Evolutionary conservation across 179 eudicot genomes (phyloP).

Genomic region (Patellifolia procumbens): DNA sequence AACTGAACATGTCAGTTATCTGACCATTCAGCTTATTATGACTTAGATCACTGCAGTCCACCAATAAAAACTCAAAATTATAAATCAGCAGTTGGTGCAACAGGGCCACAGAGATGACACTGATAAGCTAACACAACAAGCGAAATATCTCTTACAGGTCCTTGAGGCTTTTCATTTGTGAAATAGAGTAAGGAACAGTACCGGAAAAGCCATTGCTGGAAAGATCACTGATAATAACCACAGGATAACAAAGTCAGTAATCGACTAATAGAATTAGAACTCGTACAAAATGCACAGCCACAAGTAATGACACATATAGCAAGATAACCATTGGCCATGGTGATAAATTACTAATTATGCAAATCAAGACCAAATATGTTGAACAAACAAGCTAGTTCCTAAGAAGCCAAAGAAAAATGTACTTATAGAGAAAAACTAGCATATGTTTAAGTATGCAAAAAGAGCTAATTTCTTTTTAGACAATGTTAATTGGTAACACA

Average conservation of each 20-base stretch:
- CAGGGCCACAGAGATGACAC: constrained; percentile 4
- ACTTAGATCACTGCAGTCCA: constrained; percentile 52
- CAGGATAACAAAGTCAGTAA: constrained; percentile 6
- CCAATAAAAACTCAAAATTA: constrained; percentile 15
- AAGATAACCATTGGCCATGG: not conserved
- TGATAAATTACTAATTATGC: not conserved
- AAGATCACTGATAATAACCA: constrained; percentile 48
- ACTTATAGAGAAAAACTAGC: not conserved
- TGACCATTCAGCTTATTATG: constrained; percentile 58
- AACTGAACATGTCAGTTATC: constrained; percentile 52
- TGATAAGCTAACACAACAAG: constrained; percentile 5
- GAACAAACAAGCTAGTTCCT: not conserved
- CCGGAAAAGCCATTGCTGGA: constrained; percentile 53
- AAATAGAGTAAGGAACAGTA: constrained; percentile 55
- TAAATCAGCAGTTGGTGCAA: too few species aligned
- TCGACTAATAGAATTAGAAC: not conserved
- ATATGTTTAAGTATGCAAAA: not conserved
- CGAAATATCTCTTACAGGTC: constrained; percentile 44
- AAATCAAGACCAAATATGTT: not conserved
- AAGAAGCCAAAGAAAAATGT: not conserved
- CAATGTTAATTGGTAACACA: not conserved
- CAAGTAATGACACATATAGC: not conserved
- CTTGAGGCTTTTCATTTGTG: constrained; percentile 51
- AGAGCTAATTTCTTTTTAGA: not conserved
- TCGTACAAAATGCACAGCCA: not conserved